A percentile compares a stretch with the other conserved stretches of the same genome.
These are phyloP conservation scores for Carex sylvatica DNA, from an alignment of 202 grass and related monocot genomes.

Conservation along the genomic window DNA sequence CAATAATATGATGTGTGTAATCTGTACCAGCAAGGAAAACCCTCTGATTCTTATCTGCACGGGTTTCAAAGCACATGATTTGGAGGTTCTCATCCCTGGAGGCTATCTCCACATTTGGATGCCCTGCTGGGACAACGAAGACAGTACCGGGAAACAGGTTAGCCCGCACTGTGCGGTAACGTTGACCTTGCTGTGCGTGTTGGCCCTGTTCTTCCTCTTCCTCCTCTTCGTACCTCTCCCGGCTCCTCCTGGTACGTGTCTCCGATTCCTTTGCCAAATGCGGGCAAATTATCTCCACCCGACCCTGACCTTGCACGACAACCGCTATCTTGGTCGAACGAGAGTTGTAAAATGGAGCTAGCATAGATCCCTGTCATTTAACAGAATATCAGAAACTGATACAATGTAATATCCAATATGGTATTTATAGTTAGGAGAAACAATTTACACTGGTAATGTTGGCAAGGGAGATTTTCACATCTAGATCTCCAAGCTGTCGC, in stretches of 20 bases:
- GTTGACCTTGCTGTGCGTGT: conserved; percentile 19
- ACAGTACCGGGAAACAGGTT: conserved; percentile 37
- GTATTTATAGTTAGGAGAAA: neutral
- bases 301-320: conserved; percentile 39
- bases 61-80: conserved; percentile 43
- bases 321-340: conserved; percentile 46
- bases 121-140: conserved; percentile 52
- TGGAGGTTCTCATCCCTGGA: conserved; percentile 37
- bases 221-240: conserved; percentile 21
- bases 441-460: conserved; percentile 56
- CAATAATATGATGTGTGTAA: neutral
- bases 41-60: conserved; percentile 35
- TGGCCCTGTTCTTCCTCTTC: neutral
- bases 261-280: conserved; percentile 25
- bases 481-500: conserved; percentile 37
- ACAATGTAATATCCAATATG: neutral
- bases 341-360: conserved; percentile 42
- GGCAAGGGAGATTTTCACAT: conserved; percentile 40
- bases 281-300: conserved; percentile 64
- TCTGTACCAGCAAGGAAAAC: conserved; percentile 44
- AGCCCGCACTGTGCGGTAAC: conserved; percentile 36
- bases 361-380: conserved; percentile 62
- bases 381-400: neutral
- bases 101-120: conserved; percentile 47
- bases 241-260: conserved; percentile 3